These are phyloP conservation scores for Kwoniella sp. DNA, from an alignment of 768 basidiomycete species.

Conservation along the genomic window DNA sequence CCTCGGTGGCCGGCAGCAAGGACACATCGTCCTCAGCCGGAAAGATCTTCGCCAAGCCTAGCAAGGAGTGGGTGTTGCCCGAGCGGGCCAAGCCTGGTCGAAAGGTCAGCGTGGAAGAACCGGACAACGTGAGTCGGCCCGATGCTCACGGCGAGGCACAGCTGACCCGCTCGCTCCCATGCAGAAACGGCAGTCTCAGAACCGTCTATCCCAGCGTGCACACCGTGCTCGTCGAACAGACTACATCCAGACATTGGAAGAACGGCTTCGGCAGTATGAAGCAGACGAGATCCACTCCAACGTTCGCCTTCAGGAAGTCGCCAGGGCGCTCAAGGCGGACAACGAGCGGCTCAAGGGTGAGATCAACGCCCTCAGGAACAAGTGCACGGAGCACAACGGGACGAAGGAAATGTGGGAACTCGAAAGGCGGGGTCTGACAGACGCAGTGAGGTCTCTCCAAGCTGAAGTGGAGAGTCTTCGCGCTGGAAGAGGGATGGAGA, in stretches of 20 bases:
- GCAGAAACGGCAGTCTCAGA: constrained; percentile 43
- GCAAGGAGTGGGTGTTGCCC: constrained; percentile 49
- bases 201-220: constrained; percentile 42
- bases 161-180: not conserved
- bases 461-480: constrained; percentile 2
- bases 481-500: constrained; percentile 4
- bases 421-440: constrained; percentile 7
- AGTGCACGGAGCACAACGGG: constrained; percentile 5
- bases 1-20: constrained; percentile 20
- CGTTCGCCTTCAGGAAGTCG: constrained; percentile 43
- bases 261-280: constrained; percentile 39
- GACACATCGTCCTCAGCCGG: constrained; percentile 47
- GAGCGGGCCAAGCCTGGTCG: constrained; percentile 48
- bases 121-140: constrained; percentile 37
- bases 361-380: constrained; percentile 5
- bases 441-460: constrained; percentile 1
- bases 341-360: constrained; percentile 38
- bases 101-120: constrained; percentile 40
- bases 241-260: constrained; percentile 41
- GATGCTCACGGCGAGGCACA: not conserved
- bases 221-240: constrained; percentile 38
- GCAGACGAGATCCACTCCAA: constrained; percentile 44
- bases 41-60: constrained; percentile 46
- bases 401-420: constrained; percentile 13
- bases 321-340: constrained; percentile 29